Percentiles rank a stretch among this genome's conserved stretches.
phyloP scores from a whole-genome alignment of 2,329 filamentous ascomycete genomes.

The Microcyclosporella mali region DNA sequence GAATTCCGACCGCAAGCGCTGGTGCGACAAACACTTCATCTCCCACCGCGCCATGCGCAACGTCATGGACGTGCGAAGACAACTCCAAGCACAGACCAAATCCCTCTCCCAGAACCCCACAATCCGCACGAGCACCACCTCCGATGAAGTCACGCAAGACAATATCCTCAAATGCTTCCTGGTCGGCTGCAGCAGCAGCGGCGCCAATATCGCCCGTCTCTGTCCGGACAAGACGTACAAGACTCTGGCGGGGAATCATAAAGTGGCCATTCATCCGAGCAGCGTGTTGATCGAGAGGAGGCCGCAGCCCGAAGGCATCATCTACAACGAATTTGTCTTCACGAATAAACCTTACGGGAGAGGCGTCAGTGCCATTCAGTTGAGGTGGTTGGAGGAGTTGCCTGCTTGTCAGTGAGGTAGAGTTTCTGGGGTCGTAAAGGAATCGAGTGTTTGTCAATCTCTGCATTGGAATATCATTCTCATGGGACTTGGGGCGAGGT shows the following conservation, averaged over 20 bases:
- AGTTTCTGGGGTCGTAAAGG: no score
- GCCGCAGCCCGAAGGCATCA: conserved; percentile 51
- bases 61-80: conserved; percentile 60
- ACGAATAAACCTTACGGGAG: conserved; percentile 59
- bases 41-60: conserved; percentile 60
- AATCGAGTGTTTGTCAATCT: no score
- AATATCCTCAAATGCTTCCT: conserved; percentile 54
- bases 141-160: conserved; percentile 40
- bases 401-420: conserved; percentile 11
- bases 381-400: conserved; percentile 54
- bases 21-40: conserved; percentile 54
- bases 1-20: conserved; percentile 52
- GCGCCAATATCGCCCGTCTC: conserved; percentile 30
- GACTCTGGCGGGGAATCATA: conserved; percentile 56
- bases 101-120: conserved; percentile 37
- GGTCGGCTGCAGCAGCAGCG: conserved; percentile 50
- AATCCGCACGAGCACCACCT: conserved; percentile 3
- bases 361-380: conserved; percentile 56
- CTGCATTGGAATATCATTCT: no score
- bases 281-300: conserved; percentile 54
- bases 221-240: conserved; percentile 56
- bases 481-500: no score
- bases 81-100: conserved; percentile 52
- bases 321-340: conserved; percentile 62
- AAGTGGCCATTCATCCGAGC: conserved; percentile 57